phyloP scores from a whole-genome alignment of 2,329 filamentous ascomycete species.

The Cordyceps militaris region DNA sequence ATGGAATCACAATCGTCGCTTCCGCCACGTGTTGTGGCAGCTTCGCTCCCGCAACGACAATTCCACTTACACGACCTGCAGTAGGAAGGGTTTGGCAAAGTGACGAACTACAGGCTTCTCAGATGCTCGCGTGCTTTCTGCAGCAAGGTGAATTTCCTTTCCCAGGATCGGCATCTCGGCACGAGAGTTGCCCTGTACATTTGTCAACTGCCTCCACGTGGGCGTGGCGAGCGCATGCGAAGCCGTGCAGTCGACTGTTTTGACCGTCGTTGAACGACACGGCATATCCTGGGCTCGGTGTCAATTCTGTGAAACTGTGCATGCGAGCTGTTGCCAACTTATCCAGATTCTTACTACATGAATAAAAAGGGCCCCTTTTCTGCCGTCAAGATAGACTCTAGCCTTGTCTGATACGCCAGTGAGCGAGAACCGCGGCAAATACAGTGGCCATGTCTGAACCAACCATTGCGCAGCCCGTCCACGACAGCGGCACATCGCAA shows the following conservation, averaged over 20 bases:
- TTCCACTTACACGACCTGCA: not conserved
- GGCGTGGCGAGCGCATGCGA: not conserved
- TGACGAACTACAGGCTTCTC: not conserved
- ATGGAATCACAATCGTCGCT: constrained; percentile 2
- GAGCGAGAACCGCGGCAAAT: not conserved
- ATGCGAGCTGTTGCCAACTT: constrained; percentile 7
- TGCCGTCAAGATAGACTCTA: no score
- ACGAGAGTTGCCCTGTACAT: not conserved
- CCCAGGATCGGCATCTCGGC: not conserved
- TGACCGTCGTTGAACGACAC: not conserved
- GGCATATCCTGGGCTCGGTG: not conserved
- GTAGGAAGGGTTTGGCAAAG: not conserved
- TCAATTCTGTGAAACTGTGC: not conserved
- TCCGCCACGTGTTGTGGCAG: not conserved
- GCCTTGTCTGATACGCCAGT: not conserved
- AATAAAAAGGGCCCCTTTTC: no score
- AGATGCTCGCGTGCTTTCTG: not conserved
- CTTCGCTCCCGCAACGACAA: no score
- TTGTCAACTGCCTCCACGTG: not conserved
- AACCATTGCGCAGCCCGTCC: not conserved
- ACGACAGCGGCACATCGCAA: not conserved
- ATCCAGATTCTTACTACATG: no score
- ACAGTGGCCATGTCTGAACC: not conserved
- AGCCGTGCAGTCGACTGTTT: not conserved
- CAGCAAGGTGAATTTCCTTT: not conserved